These are phyloP conservation scores for Seminavis robusta DNA, from an alignment of 108 stramenopile species.

Conservation along the genomic window DNA sequence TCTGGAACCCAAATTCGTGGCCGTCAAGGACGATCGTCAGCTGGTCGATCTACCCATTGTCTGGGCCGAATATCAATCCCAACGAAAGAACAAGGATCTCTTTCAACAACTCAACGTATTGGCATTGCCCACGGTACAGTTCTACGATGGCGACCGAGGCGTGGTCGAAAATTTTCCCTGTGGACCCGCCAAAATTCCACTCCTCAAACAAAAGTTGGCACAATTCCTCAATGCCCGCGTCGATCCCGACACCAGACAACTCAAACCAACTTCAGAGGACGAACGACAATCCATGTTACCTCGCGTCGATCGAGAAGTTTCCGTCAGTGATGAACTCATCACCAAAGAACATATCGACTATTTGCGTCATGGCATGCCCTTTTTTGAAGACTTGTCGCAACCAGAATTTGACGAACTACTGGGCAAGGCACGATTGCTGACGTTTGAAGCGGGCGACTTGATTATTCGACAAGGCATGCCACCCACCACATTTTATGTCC, in stretches of 20 bases:
- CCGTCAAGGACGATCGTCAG: slow-evolving; percentile 38
- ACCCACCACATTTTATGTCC: slow-evolving; percentile 65
- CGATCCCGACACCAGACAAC: slow-evolving; percentile 38
- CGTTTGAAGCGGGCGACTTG: slow-evolving; percentile 52
- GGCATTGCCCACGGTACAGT: slow-evolving; percentile 63
- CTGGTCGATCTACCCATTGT: slow-evolving; percentile 46
- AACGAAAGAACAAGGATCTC: slow-evolving; percentile 50
- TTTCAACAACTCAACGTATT: slow-evolving; percentile 49
- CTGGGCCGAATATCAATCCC: slow-evolving; percentile 43
- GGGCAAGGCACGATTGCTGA: slow-evolving; percentile 51
- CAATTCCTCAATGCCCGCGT: slow-evolving; percentile 52
- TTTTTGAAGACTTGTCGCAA: slow-evolving; percentile 59
- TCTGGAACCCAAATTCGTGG: slow-evolving; percentile 65
- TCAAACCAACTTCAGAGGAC: slow-evolving; percentile 23
- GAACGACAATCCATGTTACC: slow-evolving; percentile 7
- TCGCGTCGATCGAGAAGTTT: slow-evolving; percentile 33
- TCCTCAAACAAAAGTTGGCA: slow-evolving; percentile 59
- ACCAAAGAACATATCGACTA: slow-evolving; percentile 48
- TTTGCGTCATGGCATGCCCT: slow-evolving; percentile 47
- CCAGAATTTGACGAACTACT: slow-evolving; percentile 55
- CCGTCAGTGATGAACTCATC: slow-evolving; percentile 40
- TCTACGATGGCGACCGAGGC: slow-evolving; percentile 55
- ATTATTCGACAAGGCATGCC: slow-evolving; percentile 69
- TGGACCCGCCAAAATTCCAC: slow-evolving; percentile 60
- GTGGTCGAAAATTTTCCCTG: slow-evolving; percentile 74